Base-by-base conservation (phyloP, 495 filamentous ascomycete genomes). In the Tuber umbilicatum region DNA sequence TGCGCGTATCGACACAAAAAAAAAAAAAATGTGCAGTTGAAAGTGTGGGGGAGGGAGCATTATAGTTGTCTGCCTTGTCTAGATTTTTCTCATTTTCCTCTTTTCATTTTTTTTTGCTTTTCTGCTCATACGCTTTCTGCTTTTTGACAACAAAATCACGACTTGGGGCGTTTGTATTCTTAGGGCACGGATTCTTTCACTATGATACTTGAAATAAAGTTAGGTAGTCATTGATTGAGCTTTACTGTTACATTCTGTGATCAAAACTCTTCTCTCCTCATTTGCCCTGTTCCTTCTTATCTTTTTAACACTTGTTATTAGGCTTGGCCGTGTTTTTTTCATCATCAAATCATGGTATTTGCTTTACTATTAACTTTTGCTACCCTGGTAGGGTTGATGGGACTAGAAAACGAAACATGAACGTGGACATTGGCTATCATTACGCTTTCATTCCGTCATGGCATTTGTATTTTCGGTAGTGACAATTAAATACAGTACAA, bases 101-200 rank as follows among this genome's bases (percentile, higher is more conserved):
- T 14, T 72, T 43, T 72, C 39, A 64, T 72, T 73, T 64, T 39
- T 68, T 55, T n/a, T 55, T 27, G n/a, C 50, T 14, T n/a, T n/a
- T n/a, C n/a, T n/a, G n/a, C 50, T 27, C 50, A 12, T 27, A n/a
- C 23, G 50, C 50, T 60, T 14, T 60, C 23, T 60, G 10, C 5
- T 60, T 60, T 31, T 60, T n/a, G 17, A 70, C 35, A 39, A 67
- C 37, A 73, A 72, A 76, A 50, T 31, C 42, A 12, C 69, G 17
- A n/a, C 69, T 39, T 43, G 42, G 38, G 78, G 78, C 78, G 70
- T 79, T 78, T 79, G 77, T 79, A 78, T 79, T 79, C 76, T 79
- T 79, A 79, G 76, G 72, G 78, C 73, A 68, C 69, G 70, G 77
- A 71, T 43, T n/a, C 70, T 79, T 69, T 79, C 35, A 35, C 55